These are phyloP conservation scores for Dendrobium officinale DNA, from an alignment of 106 monocot species.

Conservation along the genomic window DNA sequence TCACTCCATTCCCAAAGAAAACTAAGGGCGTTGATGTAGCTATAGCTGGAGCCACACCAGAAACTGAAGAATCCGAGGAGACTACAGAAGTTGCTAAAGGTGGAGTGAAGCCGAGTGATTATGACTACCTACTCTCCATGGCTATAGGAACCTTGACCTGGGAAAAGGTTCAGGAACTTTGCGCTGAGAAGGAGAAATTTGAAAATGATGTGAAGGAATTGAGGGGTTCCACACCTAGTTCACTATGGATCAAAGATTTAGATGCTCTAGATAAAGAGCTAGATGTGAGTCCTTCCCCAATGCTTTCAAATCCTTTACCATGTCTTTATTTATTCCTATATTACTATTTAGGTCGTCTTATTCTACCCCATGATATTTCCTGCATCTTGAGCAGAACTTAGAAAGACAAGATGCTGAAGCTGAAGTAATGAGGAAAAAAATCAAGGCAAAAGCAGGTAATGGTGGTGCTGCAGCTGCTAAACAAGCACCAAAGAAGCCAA, in stretches of 20 bases:
- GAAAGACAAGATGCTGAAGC: constrained; percentile 36
- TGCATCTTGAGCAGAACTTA: constrained; percentile 23
- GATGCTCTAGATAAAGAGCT: constrained; percentile 61
- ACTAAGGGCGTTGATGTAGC: constrained; percentile 38
- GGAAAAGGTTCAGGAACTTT: constrained; percentile 70
- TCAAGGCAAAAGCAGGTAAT: constrained; percentile 4
- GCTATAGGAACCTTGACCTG: constrained; percentile 65
- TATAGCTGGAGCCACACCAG: constrained; percentile 30
- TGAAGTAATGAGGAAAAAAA: constrained; percentile 19
- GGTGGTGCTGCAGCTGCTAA: constrained; percentile 3
- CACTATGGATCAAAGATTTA: constrained; percentile 78
- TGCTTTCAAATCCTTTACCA: neutral
- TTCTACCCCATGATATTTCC: neutral
- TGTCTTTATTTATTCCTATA: neutral
- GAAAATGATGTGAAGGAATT: constrained; percentile 47
- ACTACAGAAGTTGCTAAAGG: constrained; percentile 16
- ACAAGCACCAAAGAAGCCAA: constrained; percentile 22
- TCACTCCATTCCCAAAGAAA: constrained; percentile 80
- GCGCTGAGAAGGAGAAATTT: constrained; percentile 37
- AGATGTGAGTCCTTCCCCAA: constrained; percentile 29
- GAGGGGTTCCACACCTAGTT: constrained; percentile 32
- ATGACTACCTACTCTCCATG: constrained; percentile 82
- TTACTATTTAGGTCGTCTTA: neutral
- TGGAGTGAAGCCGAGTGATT: constrained; percentile 36
- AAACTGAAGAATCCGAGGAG: constrained; percentile 37